Conservation (phyloP, 768 basidiomycete genomes). For the Suillus tomentosus region DNA sequence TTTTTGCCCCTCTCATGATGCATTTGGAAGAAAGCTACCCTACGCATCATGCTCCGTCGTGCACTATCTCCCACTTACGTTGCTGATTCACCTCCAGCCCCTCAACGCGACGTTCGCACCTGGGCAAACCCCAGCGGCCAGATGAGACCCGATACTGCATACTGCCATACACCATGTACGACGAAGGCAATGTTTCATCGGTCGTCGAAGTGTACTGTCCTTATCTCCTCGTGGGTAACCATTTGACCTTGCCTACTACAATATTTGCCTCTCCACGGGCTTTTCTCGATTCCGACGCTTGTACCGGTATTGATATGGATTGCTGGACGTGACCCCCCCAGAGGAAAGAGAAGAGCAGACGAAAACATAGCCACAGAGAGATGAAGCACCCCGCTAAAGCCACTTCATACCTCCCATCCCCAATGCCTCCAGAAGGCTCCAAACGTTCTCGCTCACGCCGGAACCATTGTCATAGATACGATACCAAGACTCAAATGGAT, state of each 20-base stretch:
- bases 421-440: no score
- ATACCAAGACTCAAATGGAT: no score
- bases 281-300: conserved; percentile 1
- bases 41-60: conserved; percentile 1
- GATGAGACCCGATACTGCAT: conserved; percentile 30
- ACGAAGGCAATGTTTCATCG: conserved; percentile 48
- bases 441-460: no score
- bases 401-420: no score
- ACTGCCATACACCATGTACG: conserved; percentile 48
- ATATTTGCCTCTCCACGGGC: background rate
- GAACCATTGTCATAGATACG: no score
- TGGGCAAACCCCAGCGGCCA: conserved; percentile 14
- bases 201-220: conserved; percentile 24
- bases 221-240: conserved; percentile 34
- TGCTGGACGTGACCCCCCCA: no score
- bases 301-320: background rate
- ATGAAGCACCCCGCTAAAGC: no score
- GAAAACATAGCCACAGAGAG: no score
- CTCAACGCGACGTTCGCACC: conserved; percentile 17
- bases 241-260: conserved; percentile 1
- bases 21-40: background rate
- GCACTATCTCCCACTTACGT: conserved; percentile 39
- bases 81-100: conserved; percentile 7
- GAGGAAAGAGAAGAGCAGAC: no score
- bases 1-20: conserved; percentile 34